Evolutionary conservation across 106 monocot species (phyloP), one percentile per base, ranked within the genome.

Genomic region (Alisma plantagoaquatica): DNA sequence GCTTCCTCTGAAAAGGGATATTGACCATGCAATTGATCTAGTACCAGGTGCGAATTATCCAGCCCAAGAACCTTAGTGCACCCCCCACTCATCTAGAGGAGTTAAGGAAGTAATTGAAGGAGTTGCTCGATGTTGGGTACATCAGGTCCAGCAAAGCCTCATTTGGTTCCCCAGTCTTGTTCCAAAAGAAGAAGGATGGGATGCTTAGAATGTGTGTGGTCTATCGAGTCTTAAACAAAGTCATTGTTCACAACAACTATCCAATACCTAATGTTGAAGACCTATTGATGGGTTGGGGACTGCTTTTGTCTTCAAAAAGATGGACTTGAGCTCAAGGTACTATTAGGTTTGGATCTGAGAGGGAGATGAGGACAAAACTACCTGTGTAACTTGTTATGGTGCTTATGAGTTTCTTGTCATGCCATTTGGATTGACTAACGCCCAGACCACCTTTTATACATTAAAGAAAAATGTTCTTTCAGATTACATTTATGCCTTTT

Each of bases 21-120:
- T 62, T 0, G 61, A 62, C 16, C 61, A 50, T 33, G 14, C 2
- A 3, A 50, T 62, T 23, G 61, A 62, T 15, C 21, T 62, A 6
- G 15, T 62, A 10, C 49, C 32, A 24, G 29, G 25, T 4, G 35
- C 8, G 4, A 2, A 5, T 9, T 38, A 23, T 19, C n/a, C 50
- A 2, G 8, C 33, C 2, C 38, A 23, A 5, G 30, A 23, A 11
- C 62, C 33, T 1, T 62, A 4, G n/a, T 10, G 51, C 51, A 43
- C 21, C 33, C 2, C 24, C 33, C n/a, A 12, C 23, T n/a, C 19
- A 62, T 16, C 23, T 62, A 6, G 26, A 49, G 12, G 62, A 51
- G 33, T 51, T 62, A 17, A 1, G 15, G 24, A 35, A 32, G 21
- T 33, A 62, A 24, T 7, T 51, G 0, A 20, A 25, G 10, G 0